Conservation (phyloP, 2,329 filamentous ascomycete genomes). For the Dichotomopilus funicola region DNA sequence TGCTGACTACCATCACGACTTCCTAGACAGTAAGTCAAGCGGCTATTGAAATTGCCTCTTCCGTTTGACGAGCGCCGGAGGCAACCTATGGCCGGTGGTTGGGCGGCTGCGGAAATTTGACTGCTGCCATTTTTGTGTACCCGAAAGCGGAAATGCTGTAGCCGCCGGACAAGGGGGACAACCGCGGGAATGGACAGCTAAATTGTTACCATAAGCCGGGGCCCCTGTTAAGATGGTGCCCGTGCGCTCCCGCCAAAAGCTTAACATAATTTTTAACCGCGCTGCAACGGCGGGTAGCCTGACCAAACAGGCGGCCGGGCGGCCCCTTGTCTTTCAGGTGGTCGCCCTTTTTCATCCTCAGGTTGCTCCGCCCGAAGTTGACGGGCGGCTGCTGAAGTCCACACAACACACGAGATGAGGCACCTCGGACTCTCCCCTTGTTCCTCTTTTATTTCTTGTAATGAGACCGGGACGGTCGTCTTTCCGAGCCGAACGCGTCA, state of each 20-base stretch:
- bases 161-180: conserved; percentile 7
- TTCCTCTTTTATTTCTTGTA: background rate
- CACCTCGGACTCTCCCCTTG: background rate
- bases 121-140: background rate
- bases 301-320: background rate
- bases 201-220: background rate
- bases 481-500: conserved; percentile 7
- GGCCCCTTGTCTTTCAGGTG: too few relatives aligned
- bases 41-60: conserved; percentile 16
- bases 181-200: background rate
- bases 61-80: conserved; percentile 8
- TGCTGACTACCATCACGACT: too few relatives aligned
- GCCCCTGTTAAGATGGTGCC: background rate
- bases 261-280: background rate
- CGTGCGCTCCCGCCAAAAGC: background rate
- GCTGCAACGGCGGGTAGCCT: background rate
- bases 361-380: background rate
- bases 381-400: conserved; percentile 10
- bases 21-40: background rate
- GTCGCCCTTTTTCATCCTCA: too few relatives aligned
- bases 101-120: conserved; percentile 10
- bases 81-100: conserved; percentile 6
- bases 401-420: background rate
- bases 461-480: background rate
- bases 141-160: background rate